Percentiles rank a stretch among this genome's conserved stretches.
These are phyloP conservation scores for Rhazya stricta DNA, from an alignment of 257 asterid genomes.

Conservation along the genomic window DNA sequence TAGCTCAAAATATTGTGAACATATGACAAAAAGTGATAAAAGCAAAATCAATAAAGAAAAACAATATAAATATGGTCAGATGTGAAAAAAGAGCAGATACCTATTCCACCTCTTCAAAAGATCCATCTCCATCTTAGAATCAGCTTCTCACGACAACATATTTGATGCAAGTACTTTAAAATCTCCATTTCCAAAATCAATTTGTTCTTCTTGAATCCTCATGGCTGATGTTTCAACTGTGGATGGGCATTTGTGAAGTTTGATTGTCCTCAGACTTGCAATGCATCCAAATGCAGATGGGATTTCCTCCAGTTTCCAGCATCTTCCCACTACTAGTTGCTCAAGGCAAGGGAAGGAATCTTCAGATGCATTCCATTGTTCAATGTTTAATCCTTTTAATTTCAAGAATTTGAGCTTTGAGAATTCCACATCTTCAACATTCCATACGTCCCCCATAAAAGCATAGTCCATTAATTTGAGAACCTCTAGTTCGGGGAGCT, in stretches of 20 bases:
- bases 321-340: neutral
- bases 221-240: neutral
- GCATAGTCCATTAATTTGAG: neutral
- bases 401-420: constrained; percentile 6
- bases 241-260: neutral
- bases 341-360: neutral
- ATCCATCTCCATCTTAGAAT: too few relatives aligned
- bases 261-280: neutral
- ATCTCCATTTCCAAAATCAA: neutral
- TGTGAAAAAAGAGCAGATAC: too few relatives aligned
- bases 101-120: too few relatives aligned
- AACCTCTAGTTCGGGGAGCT: constrained; percentile 1
- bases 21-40: too few relatives aligned
- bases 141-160: too few relatives aligned
- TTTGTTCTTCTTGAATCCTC: neutral
- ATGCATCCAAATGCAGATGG: neutral
- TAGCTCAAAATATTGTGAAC: too few relatives aligned
- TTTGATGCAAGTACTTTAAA: neutral
- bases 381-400: neutral
- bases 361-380: neutral
- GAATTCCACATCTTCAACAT: neutral
- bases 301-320: neutral
- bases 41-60: too few relatives aligned
- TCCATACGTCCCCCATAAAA: neutral
- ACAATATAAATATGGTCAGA: too few relatives aligned